Evolutionary conservation across 257 asterid species (phyloP), one percentile per base, ranked within the genome.

Genomic region (Thymus quinquecostatus): DNA sequence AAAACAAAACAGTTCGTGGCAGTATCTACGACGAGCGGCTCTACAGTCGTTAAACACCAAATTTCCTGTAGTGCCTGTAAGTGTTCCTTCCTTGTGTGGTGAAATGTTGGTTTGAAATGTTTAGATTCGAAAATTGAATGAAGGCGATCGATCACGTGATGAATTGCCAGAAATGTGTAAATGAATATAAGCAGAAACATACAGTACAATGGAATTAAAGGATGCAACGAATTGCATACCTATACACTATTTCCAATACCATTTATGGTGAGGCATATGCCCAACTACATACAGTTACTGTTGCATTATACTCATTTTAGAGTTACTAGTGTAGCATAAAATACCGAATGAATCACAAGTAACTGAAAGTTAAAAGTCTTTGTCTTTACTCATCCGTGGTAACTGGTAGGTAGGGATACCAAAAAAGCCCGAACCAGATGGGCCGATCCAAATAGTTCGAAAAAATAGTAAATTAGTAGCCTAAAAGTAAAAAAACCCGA

Each of bases 61-160:
- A 7, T 11, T 56, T 29, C 40, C 21, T 21, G 3, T 56, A 56
- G 3, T 2, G 59, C 59, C 36, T 54, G 28, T 53, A 27, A 21
- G 11, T 27, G 59, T 53, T 21, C 58, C 32, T 53, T 21, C 58
- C 32, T 53, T 53, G 5, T 53, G 58, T 21, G 33, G 29, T 30
- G 40, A 30, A 28, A 10, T 57, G 41, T 40, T 10, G 62, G 14
- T 1, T 29, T 30, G 4, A 12, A 57, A 11, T 10, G 4, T 58
- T 30, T 32, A 11, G 63, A 58, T 58, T 11, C 4, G 1, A 58
- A 11, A 32, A 30, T 32, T 10, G 63, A 58, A 30, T 30, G 59
- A 54, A 54, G 6, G 13, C 29, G 36, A 55, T 55, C 27, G 36
- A 58, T 32, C 63, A 58, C 63, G 43, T 58, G 63, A 58, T 33